Evolutionary conservation across 2,329 filamentous ascomycete species (phyloP), one percentile per base, ranked within the genome.

Genomic region (Aaosphaeria pasadenensis): DNA sequence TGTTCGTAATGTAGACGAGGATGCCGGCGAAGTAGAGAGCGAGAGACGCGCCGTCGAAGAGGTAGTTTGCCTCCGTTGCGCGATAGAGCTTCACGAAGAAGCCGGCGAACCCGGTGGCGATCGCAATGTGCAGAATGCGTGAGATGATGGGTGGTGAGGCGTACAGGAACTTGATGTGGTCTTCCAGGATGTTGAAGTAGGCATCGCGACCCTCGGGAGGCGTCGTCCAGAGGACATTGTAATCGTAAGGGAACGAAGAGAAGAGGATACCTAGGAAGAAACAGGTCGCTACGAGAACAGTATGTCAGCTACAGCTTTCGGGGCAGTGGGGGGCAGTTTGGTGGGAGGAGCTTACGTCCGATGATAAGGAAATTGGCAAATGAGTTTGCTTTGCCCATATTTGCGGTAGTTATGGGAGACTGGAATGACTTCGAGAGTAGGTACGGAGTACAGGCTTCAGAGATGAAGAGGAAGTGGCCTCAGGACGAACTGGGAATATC

Each of bases 241-340:
- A 94, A 78, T 95, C 94, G 79, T 97, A 99, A 52, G 94, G 91
- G 74, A 97, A 95, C 54, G 86, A 85, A 62, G 91, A 91, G 82
- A 97, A 99, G 73, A 99, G 86, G 71, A 97, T 91, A 62, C 94
- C 94, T 56, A 99, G 87, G 82, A 97, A 96, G 83, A 99, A 99
- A 73, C 89, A 96, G 57, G 88, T 91, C 51, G 76, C 76, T 78
- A 57, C 17, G 17, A 24, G 17, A 24, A 24, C 17, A 24, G 17
- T 24, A 24, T 3, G 17, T 24, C 17, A 24, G 17, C 17, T 24
- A 24, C 17, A 32, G 38, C 17, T 30, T 9, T 30, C 7, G 29
- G 28, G 7, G 11, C 7, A 43, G 41, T 43, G 33, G 33, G 7
- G 33, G 7, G 7, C 24, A 17, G 9, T 39, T 33, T 11, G 11